Evolutionary conservation across 192 early-diverging fungal genomes (phyloP).

Genomic region (Ambispora gerdemannii): DNA sequence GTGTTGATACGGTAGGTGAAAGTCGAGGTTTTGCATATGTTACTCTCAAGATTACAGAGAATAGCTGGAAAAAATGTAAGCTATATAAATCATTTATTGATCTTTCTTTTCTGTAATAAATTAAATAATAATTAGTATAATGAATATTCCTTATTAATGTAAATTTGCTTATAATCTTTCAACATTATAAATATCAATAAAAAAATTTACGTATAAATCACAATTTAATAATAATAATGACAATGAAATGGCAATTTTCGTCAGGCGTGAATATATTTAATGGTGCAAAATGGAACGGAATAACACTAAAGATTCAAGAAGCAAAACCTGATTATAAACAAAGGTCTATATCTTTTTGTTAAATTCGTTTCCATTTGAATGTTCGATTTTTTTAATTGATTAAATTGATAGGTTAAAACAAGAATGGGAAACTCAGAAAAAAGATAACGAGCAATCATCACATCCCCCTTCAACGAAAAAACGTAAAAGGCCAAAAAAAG

Average conservation of each 20-base stretch:
- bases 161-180: too few species aligned
- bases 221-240: background rate
- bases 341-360: slow-evolving; percentile 32
- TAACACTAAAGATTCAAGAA: slow-evolving; percentile 72
- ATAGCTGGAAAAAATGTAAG: slow-evolving; percentile 65
- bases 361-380: background rate
- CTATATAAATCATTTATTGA: background rate
- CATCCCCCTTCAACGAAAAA: background rate
- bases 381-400: background rate
- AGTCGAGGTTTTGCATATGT: slow-evolving; percentile 77
- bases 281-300: slow-evolving; percentile 84
- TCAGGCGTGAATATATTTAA: slow-evolving; percentile 64
- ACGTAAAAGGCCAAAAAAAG: slow-evolving; percentile 42
- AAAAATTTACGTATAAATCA: too few species aligned
- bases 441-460: slow-evolving; percentile 31
- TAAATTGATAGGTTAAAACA: slow-evolving; percentile 41
- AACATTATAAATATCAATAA: too few species aligned
- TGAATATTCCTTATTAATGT: too few species aligned
- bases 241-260: background rate
- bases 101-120: too few species aligned
- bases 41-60: slow-evolving; percentile 61
- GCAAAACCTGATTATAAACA: slow-evolving; percentile 71
- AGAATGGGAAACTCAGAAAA: slow-evolving; percentile 39
- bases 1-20: slow-evolving; percentile 28
- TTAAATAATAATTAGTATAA: too few species aligned